A percentile compares a stretch with the other conserved stretches of the same genome.
phyloP scores from a whole-genome alignment of 1,284 basidiomycete species.

The Entoloma clypeatum region DNA sequence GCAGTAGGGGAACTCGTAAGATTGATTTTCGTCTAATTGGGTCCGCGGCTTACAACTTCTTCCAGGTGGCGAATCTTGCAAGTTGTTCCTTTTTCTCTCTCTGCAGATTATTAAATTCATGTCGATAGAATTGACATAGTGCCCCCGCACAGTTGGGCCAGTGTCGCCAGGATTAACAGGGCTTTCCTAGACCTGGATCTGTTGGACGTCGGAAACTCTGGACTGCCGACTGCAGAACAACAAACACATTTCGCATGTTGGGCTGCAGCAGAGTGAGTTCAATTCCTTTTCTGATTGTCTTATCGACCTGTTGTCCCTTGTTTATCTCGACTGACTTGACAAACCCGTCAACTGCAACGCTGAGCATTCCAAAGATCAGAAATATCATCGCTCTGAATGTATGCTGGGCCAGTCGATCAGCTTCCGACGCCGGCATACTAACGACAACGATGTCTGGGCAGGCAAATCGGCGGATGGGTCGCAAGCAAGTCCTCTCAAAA shows the following conservation, averaged over 20 bases:
- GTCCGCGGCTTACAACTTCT: not conserved
- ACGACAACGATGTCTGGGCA: constrained; percentile 48
- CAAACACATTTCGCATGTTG: constrained; percentile 49
- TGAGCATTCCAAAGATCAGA: constrained; percentile 38
- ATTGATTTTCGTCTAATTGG: constrained; percentile 12
- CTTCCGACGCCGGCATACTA: constrained; percentile 46
- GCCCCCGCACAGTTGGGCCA: constrained; percentile 44
- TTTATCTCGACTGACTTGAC: constrained; percentile 43
- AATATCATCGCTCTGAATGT: constrained; percentile 43
- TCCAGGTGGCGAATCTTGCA: constrained; percentile 45
- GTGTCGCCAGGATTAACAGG: constrained; percentile 46
- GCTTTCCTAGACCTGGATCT: constrained; percentile 48
- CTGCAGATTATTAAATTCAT: not conserved
- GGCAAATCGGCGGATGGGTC: constrained; percentile 48
- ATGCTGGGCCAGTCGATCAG: constrained; percentile 41
- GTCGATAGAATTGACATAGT: constrained; percentile 43
- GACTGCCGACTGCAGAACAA: constrained; percentile 40
- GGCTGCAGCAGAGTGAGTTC: constrained; percentile 39
- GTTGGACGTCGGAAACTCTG: constrained; percentile 45
- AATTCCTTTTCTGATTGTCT: constrained; percentile 1
- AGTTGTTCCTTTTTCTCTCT: constrained; percentile 9
- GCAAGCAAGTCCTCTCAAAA: constrained; percentile 34
- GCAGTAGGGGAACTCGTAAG: constrained; percentile 42
- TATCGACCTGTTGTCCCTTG: constrained; percentile 32
- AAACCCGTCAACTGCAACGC: constrained; percentile 28